Base-by-base conservation (phyloP, 805 yeast species). In the Hermanozyma aechmeae region DNA sequence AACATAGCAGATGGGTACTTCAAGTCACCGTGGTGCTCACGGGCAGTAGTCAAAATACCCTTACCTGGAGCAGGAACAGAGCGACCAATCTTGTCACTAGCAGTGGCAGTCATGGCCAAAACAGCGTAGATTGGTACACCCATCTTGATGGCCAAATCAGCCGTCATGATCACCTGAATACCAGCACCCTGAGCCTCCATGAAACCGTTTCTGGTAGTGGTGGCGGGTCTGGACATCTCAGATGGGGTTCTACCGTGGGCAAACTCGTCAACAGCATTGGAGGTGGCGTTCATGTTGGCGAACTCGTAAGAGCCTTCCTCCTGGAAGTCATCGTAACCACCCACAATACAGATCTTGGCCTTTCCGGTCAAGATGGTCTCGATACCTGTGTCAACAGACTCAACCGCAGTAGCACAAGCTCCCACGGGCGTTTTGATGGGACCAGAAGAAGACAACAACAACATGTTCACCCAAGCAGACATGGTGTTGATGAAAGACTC, bases 151-250 rank as follows among this genome's bases (percentile, higher is more conserved):
- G 99, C 99, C 43, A 92, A 68, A 43, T 80, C 85, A 31, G 96
- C 98, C 43, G 77, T 73, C 99, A 92, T 92, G 41, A 92, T 74
- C 41, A 92, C 79, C 70, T 92, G 96, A 46, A 84, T 81, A 76
- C 99, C 99, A 30, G 97, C 76, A 71, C 99, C 99, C 65, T 92
- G 99, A 23, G 98, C 79, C 71, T 92, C 99, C 97, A 92, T 92
- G 71, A 92, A 92, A 47, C 99, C 99, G 46, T 79, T 72, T 73
- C 99, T 83, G 26, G 95, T 69, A 24, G 96, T 80, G 30, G 99
- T 87, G 31, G 96, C 73, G 33, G 99, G 99, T 66, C 99, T 82
- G 16, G 97, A 89, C 97, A 92, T 92, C 62, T 92, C 98, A 34
- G 79, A 70, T 45, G 99, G 97, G 29, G 96, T 84, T 69, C 99